Percentiles rank a stretch among this genome's conserved stretches.
Conservation (phyloP, 1,139 yeast genomes). For the Yamadazyma triangularis region DNA sequence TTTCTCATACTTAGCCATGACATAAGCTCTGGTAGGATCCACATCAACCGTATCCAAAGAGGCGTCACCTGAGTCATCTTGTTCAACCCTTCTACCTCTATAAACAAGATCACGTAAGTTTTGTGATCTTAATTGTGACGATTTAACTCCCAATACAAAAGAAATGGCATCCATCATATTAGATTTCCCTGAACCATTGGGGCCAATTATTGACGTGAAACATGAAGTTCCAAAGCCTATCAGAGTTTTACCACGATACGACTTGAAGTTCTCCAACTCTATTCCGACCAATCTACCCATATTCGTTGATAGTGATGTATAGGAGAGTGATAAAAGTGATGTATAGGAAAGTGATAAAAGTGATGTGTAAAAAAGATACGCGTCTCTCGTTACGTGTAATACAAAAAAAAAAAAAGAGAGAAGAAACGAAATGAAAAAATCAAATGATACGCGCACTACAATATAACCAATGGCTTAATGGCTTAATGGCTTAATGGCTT, state of each 20-base stretch:
- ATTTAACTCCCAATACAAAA: slow-evolving; percentile 84
- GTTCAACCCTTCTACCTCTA: slow-evolving; percentile 49
- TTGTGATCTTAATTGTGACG: slow-evolving; percentile 72
- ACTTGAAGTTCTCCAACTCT: slow-evolving; percentile 82
- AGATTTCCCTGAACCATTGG: slow-evolving; percentile 97
- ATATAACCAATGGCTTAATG: too few relatives aligned
- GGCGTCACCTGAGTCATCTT: neutral
- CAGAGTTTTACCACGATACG: slow-evolving; percentile 71
- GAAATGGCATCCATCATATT: slow-evolving; percentile 99
- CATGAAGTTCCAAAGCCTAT: slow-evolving; percentile 80
- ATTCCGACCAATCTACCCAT: slow-evolving; percentile 80
- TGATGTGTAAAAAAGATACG: too few relatives aligned
- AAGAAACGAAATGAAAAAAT: too few relatives aligned
- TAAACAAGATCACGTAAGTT: slow-evolving; percentile 75
- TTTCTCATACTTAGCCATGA: slow-evolving; percentile 72
- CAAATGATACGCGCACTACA: too few relatives aligned
- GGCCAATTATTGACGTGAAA: slow-evolving; percentile 92
- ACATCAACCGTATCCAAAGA: slow-evolving; percentile 11
- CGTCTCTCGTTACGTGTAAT: too few relatives aligned
- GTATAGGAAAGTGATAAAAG: too few relatives aligned
- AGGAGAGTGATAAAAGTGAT: too few relatives aligned
- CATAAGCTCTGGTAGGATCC: slow-evolving; percentile 67
- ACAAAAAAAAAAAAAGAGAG: too few relatives aligned
- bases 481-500: too few relatives aligned
- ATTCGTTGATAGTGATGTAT: too few relatives aligned